These are phyloP conservation scores for Podaxis sp. DNA, from an alignment of 768 basidiomycete genomes.

Conservation along the genomic window DNA sequence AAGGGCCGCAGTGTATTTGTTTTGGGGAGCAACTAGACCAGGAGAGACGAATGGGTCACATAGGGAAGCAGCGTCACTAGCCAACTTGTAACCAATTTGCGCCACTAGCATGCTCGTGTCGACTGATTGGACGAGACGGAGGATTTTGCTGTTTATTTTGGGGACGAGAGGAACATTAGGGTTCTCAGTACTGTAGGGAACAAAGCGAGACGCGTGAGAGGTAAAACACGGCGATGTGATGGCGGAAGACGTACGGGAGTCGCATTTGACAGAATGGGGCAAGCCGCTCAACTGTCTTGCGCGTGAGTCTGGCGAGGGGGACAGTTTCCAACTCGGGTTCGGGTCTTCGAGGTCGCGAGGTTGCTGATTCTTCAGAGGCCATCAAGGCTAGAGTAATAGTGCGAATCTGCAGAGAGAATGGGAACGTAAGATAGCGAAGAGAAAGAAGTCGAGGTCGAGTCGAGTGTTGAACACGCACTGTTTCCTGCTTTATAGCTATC, in stretches of 20 bases:
- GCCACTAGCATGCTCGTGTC: constrained; percentile 26
- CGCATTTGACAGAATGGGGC: constrained; percentile 15
- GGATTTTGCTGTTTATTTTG: constrained; percentile 25
- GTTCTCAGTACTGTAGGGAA: not conserved
- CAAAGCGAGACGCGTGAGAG: not conserved
- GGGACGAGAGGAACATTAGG: constrained; percentile 16
- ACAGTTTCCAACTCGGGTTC: constrained; percentile 8
- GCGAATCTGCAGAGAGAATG: not conserved
- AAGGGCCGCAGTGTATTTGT: constrained; percentile 6
- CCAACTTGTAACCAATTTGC: constrained; percentile 23
- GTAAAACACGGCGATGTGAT: not conserved
- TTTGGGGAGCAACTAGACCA: not conserved
- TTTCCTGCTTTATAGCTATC: constrained; percentile 4
- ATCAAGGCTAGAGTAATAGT: not conserved
- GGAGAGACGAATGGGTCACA: constrained; percentile 18
- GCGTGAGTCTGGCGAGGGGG: constrained; percentile 6
- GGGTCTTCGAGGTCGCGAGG: not conserved
- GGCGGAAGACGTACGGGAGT: not conserved
- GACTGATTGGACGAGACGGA: constrained; percentile 21
- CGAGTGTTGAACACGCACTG: not conserved
- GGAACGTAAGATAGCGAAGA: not conserved
- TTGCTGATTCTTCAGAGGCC: not conserved
- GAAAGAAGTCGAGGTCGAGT: not conserved
- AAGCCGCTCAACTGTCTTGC: constrained; percentile 11
- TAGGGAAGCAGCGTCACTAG: constrained; percentile 20